Conservation (phyloP, 2,329 filamentous ascomycete genomes). For the Neocatenulostroma microsporum region DNA sequence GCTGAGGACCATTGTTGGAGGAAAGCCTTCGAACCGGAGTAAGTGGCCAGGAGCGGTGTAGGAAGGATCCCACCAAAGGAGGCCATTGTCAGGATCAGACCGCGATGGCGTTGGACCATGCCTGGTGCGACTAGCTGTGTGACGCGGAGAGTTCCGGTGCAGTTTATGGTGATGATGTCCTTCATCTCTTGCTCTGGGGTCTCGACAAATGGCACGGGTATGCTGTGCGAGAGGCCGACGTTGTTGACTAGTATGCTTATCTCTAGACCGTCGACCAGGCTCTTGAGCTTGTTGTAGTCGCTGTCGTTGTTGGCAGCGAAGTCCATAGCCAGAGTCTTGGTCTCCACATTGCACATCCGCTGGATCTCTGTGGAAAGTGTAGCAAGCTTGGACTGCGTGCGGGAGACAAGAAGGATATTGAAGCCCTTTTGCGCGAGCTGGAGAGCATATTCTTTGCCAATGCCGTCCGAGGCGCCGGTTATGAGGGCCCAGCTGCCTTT, state of each 20-base stretch:
- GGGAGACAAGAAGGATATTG: constrained; percentile 90
- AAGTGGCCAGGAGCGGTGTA: constrained; percentile 86
- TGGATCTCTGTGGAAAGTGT: constrained; percentile 67
- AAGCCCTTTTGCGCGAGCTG: constrained; percentile 88
- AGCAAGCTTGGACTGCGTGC: constrained; percentile 86
- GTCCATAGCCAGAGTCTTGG: constrained; percentile 83
- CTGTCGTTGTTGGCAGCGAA: constrained; percentile 69
- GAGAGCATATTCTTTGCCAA: constrained; percentile 90
- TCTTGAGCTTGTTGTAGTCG: constrained; percentile 69
- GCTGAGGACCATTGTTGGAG: constrained; percentile 92
- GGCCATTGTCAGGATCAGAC: constrained; percentile 93
- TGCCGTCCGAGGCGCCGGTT: constrained; percentile 90
- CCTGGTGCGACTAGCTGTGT: constrained; percentile 79
- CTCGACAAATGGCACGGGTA: constrained; percentile 79
- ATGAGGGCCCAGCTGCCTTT: constrained; percentile 91
- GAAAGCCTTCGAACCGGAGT: constrained; percentile 97
- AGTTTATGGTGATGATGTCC: constrained; percentile 93
- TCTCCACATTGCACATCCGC: constrained; percentile 61
- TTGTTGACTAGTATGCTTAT: constrained; percentile 92
- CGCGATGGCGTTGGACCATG: constrained; percentile 75
- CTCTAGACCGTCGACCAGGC: constrained; percentile 58
- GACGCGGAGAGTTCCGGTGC: constrained; percentile 76
- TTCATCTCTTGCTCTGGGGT: constrained; percentile 73
- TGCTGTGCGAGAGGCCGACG: constrained; percentile 87
- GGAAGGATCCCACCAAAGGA: constrained; percentile 91